Conservation (phyloP, 192 early-diverging fungal genomes). For the Rhizoclosmatium sp. region DNA sequence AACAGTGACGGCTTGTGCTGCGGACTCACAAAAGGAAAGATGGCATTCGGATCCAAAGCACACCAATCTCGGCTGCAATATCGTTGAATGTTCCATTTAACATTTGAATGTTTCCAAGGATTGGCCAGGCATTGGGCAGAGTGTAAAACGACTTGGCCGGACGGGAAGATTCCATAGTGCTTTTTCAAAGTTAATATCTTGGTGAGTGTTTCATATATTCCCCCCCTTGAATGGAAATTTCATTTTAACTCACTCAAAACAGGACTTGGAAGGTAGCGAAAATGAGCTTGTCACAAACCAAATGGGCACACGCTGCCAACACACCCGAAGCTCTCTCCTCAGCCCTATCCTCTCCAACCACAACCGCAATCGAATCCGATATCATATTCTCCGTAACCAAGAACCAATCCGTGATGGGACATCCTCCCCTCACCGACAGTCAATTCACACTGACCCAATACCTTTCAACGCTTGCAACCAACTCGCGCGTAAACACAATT, state of each 20-base stretch:
- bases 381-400: not conserved
- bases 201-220: not conserved
- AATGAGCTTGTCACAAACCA: not conserved
- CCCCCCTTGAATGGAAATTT: not conserved
- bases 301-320: constrained; percentile 15
- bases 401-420: not conserved
- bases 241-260: too few relatives aligned
- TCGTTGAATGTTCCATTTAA: too few relatives aligned
- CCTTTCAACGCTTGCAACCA: not conserved
- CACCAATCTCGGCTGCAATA: too few relatives aligned
- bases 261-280: not conserved
- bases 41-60: too few relatives aligned
- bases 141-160: not conserved
- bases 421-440: constrained; percentile 2
- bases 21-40: too few relatives aligned
- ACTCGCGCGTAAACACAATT: not conserved
- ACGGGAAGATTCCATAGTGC: not conserved
- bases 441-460: not conserved
- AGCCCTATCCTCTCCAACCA: not conserved
- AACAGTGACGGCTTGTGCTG: too few relatives aligned
- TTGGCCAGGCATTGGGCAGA: too few relatives aligned
- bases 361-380: constrained; percentile 13
- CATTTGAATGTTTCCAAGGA: too few relatives aligned
- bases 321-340: not conserved
- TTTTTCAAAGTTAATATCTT: too few relatives aligned